A percentile compares a stretch with the other conserved stretches of the same genome.
phyloP scores from a whole-genome alignment of 192 early-diverging fungal species.

The Podila verticillata region DNA sequence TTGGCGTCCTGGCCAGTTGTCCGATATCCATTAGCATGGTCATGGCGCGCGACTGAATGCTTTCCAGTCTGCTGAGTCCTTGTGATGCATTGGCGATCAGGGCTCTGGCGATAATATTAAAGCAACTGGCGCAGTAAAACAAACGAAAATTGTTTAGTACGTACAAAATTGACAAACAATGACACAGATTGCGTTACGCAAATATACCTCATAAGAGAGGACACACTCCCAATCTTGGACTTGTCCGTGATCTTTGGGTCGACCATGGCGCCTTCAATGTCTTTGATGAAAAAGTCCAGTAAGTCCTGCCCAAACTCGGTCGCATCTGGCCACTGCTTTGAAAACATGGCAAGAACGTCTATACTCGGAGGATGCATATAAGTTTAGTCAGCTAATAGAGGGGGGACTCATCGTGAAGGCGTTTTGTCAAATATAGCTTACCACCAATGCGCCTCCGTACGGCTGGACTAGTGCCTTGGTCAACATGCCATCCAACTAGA shows the following conservation, averaged over 20 bases:
- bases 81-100: conserved; percentile 9
- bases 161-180: not conserved
- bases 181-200: not conserved
- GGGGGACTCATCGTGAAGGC: not conserved
- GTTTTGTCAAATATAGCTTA: conserved; percentile 13
- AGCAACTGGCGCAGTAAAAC: conserved; percentile 20
- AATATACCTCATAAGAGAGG: conserved; percentile 21
- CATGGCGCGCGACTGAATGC: conserved; percentile 10
- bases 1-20: not conserved
- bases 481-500: conserved; percentile 76
- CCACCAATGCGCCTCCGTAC: conserved; percentile 59
- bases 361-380: not conserved
- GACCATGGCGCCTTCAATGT: conserved; percentile 13
- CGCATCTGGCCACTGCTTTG: conserved; percentile 19
- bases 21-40: conserved; percentile 8
- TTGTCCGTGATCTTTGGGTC: not conserved
- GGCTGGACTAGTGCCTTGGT: conserved; percentile 52
- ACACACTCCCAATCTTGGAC: conserved; percentile 8
- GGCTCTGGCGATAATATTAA: conserved; percentile 27
- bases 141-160: not conserved
- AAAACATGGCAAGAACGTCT: conserved; percentile 24
- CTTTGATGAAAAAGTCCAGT: conserved; percentile 35
- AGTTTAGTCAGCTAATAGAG: not conserved
- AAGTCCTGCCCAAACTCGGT: conserved; percentile 33
- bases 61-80: conserved; percentile 2